phyloP scores from a whole-genome alignment of 768 basidiomycete species.

The Boletus huronensis region DNA sequence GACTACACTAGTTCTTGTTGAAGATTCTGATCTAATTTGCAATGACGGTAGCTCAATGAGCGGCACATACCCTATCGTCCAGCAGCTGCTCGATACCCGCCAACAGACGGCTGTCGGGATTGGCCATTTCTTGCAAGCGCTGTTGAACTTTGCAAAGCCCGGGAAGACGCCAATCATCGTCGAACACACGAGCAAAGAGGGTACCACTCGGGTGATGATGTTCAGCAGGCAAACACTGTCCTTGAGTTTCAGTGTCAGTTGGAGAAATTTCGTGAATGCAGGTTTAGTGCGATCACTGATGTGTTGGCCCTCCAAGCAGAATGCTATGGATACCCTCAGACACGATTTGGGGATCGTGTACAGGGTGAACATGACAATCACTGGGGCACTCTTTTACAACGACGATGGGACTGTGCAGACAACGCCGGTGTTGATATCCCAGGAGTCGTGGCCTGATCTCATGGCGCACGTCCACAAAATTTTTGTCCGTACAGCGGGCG shows the following conservation, averaged over 20 bases:
- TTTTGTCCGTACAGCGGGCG: background rate
- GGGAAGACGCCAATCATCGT: background rate
- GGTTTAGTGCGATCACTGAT: background rate
- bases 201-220: slow-evolving; percentile 5
- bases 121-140: slow-evolving; percentile 51
- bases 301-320: background rate
- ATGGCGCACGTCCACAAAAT: slow-evolving; percentile 6
- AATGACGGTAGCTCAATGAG: slow-evolving; percentile 5
- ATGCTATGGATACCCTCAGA: background rate
- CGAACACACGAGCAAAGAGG: slow-evolving; percentile 2
- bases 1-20: background rate
- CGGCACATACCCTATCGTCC: slow-evolving; percentile 2
- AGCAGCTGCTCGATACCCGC: slow-evolving; percentile 1
- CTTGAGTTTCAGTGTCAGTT: background rate
- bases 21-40: background rate
- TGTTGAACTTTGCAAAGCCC: slow-evolving; percentile 26
- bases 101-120: slow-evolving; percentile 28
- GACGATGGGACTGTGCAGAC: background rate
- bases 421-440: background rate
- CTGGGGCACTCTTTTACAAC: slow-evolving; percentile 8
- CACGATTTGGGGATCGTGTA: background rate
- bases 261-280: background rate
- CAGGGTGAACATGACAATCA: background rate
- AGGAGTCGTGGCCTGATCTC: slow-evolving; percentile 9
- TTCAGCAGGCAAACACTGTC: slow-evolving; percentile 6